Evolutionary conservation across 1,284 basidiomycete genomes (phyloP).

Genomic region (Cystobasidiaceae sp.): DNA sequence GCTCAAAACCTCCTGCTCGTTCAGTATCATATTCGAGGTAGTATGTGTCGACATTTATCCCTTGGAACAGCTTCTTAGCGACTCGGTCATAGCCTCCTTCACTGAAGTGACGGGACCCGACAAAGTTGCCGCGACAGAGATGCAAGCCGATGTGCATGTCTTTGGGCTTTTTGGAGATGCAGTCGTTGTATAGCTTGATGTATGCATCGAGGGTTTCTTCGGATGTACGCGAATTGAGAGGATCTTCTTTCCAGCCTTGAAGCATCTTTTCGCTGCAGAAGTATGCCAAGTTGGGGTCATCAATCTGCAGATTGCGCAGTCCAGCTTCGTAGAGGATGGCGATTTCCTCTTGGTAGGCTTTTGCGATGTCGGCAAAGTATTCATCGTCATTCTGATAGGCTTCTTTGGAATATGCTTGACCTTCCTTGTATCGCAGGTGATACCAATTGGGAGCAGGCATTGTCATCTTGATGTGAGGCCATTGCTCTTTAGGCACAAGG

Average conservation of each 20-base stretch:
- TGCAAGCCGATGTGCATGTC: slow-evolving; percentile 68
- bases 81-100: slow-evolving; percentile 71
- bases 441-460: slow-evolving; percentile 52
- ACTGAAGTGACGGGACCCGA: slow-evolving; percentile 60
- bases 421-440: slow-evolving; percentile 54
- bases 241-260: slow-evolving; percentile 56
- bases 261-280: slow-evolving; percentile 63
- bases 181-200: slow-evolving; percentile 53
- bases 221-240: slow-evolving; percentile 54
- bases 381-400: slow-evolving; percentile 64
- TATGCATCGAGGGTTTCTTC: slow-evolving; percentile 63
- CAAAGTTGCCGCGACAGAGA: slow-evolving; percentile 57
- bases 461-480: slow-evolving; percentile 61
- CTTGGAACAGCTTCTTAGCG: slow-evolving; percentile 56
- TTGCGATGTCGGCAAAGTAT: slow-evolving; percentile 66
- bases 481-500: slow-evolving; percentile 41
- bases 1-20: slow-evolving; percentile 52
- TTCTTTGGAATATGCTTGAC: slow-evolving; percentile 55
- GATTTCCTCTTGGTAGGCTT: slow-evolving; percentile 66
- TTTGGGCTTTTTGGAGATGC: slow-evolving; percentile 55
- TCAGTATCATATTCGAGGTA: slow-evolving; percentile 74
- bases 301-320: slow-evolving; percentile 66
- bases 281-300: slow-evolving; percentile 54
- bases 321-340: slow-evolving; percentile 65
- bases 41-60: slow-evolving; percentile 63